Evolutionary conservation across 371 early-diverging fungal species (phyloP).

Genomic region (Apophysomyces ossiformis): DNA sequence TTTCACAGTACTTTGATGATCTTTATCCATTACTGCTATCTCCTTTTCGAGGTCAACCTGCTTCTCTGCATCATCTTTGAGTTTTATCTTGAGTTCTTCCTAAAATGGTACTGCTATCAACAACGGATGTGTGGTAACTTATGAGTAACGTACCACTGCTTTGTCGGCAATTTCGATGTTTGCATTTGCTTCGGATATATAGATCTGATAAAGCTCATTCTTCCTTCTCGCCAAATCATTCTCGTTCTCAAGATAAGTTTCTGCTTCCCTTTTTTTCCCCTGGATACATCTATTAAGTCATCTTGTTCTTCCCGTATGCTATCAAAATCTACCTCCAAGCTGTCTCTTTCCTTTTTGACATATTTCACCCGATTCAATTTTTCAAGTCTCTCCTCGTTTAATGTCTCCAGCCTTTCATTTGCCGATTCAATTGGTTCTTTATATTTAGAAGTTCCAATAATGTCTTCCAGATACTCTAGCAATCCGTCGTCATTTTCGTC

Average conservation of each 20-base stretch:
- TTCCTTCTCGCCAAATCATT: slow-evolving; percentile 77
- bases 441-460: slow-evolving; percentile 96
- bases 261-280: slow-evolving; percentile 85
- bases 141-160: slow-evolving; percentile 41
- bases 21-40: slow-evolving; percentile 57
- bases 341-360: slow-evolving; percentile 81
- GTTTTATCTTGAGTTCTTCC: slow-evolving; percentile 54
- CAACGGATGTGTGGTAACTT: not conserved
- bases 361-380: slow-evolving; percentile 85
- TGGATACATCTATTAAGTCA: slow-evolving; percentile 22
- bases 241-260: slow-evolving; percentile 78
- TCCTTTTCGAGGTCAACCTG: slow-evolving; percentile 61
- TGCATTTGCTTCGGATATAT: slow-evolving; percentile 51
- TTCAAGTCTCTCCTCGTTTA: slow-evolving; percentile 83
- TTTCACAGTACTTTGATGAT: slow-evolving; percentile 55
- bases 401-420: slow-evolving; percentile 65
- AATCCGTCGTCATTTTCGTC: slow-evolving; percentile 96
- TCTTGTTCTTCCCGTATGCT: not conserved
- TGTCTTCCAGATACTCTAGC: slow-evolving; percentile 99
- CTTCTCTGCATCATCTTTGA: slow-evolving; percentile 58
- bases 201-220: slow-evolving; percentile 80
- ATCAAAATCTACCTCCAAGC: slow-evolving; percentile 60
- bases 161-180: slow-evolving; percentile 50
- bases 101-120: slow-evolving; percentile 12
- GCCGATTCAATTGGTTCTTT: slow-evolving; percentile 89